Percentiles rank a stretch among this genome's conserved stretches.
These are phyloP conservation scores for Ogataea sp. DNA, from an alignment of 805 yeast species.

Conservation along the genomic window DNA sequence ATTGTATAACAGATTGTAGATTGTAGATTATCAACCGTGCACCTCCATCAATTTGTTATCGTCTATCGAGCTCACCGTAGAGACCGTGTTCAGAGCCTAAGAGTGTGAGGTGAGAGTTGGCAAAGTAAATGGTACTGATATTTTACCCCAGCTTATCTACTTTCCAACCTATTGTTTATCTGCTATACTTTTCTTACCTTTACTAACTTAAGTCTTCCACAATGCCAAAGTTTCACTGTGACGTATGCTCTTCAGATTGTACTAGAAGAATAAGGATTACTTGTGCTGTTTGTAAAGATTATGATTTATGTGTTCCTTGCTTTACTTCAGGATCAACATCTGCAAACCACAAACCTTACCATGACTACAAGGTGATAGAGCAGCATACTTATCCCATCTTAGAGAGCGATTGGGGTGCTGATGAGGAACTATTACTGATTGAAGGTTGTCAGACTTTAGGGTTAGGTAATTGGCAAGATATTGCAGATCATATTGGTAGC, in stretches of 20 bases:
- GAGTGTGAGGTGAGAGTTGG: no score
- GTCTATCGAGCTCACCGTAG: no score
- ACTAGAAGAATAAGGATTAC: slow-evolving; percentile 84
- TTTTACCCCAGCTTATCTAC: no score
- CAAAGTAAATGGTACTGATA: no score
- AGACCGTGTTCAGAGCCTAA: no score
- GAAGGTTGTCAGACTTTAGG: slow-evolving; percentile 92
- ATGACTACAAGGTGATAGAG: slow-evolving; percentile 85
- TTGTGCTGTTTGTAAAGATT: slow-evolving; percentile 90
- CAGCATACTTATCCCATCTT: slow-evolving; percentile 94
- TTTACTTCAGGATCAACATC: slow-evolving; percentile 77
- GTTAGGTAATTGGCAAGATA: slow-evolving; percentile 95
- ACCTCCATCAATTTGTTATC: no score
- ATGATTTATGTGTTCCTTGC: slow-evolving; percentile 97
- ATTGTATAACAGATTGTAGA: no score
- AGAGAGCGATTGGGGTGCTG: slow-evolving; percentile 94
- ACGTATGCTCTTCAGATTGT: slow-evolving; percentile 93
- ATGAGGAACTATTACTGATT: slow-evolving; percentile 81
- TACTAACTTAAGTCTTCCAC: no score
- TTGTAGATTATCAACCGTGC: no score
- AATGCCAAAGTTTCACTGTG: slow-evolving; percentile 72
- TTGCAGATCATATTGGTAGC: slow-evolving; percentile 94
- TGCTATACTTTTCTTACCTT: no score
- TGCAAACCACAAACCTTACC: slow-evolving; percentile 89
- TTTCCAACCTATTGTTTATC: no score